Evolutionary conservation across 2,329 filamentous ascomycete species (phyloP), one percentile per base, ranked within the genome.

Genomic region (Dothidotthia symphoricarpi): DNA sequence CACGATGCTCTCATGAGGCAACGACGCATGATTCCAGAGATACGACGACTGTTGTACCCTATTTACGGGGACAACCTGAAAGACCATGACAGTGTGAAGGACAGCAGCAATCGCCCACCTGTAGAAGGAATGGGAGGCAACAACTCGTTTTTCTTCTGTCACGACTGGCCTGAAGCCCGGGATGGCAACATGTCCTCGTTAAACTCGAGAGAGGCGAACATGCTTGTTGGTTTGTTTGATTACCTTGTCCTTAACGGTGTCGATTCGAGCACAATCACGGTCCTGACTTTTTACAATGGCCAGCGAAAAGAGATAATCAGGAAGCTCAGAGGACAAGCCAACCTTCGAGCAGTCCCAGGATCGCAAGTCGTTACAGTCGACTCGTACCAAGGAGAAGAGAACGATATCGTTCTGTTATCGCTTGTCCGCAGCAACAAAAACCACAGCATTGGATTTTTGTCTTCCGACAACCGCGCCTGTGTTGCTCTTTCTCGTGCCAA

Each of bases 231-330:
- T 0, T 86, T 95, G 48, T 82, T 83, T 47, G 70, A 78, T 16
- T 86, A 95, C 54, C 77, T 96, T 0, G 62, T 83, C 1, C 69
- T 80, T 41, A 91, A 90, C 45, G 83, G 83, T 0, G 68, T 83
- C 1, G 52, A 69, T 0, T 61, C 76, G 0, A 61, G 68, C 0
- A 73, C 83, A 5, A 89, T 95, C 39, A 95, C 88, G 0, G 71
- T 95, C 3, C 66, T 96, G 33, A 91, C 88, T 0, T 95, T 93
- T 58, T 96, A 95, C 71, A 88, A 86, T 28, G 89, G 86, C 0
- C 90, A 96, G 58, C 76, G 83, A 29, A 85, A 84, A 49, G 68
- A 75, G 2, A 74, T 95, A 2, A 53, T 81, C 0, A 71, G 69
- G 11, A 63, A 68, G 5, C 62, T 83, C 3, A 63, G 67, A 9